Percentiles rank a stretch among this genome's conserved stretches.
phyloP scores from a whole-genome alignment of 176 grass and related monocot species.

The Zea mays region DNA sequence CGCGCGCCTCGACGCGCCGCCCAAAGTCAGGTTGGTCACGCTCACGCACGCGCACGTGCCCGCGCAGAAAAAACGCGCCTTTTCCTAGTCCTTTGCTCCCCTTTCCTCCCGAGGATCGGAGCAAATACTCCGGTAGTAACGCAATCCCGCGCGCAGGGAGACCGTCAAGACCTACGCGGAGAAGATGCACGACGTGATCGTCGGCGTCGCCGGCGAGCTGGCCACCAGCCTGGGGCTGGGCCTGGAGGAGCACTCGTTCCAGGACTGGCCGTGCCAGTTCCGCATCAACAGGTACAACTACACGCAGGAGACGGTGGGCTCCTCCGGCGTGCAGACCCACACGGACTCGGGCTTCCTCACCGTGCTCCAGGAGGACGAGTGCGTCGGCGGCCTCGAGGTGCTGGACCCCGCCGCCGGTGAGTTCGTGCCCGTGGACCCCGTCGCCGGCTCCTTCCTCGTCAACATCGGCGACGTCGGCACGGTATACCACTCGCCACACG shows the following conservation, averaged over 20 bases:
- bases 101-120: neutral
- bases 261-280: constrained; percentile 78
- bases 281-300: constrained; percentile 86
- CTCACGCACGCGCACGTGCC: no score
- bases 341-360: constrained; percentile 82
- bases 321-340: constrained; percentile 68
- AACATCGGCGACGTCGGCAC: constrained; percentile 79
- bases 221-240: constrained; percentile 58
- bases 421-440: constrained; percentile 49
- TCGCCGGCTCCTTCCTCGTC: constrained; percentile 61
- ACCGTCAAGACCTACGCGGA: constrained; percentile 52
- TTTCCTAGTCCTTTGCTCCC: neutral
- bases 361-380: constrained; percentile 80
- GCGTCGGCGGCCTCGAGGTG: constrained; percentile 77
- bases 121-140: neutral
- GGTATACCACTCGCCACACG: constrained; percentile 47
- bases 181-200: constrained; percentile 52
- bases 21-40: constrained; percentile 31
- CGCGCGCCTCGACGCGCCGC: constrained; percentile 55
- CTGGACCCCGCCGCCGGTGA: constrained; percentile 43
- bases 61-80: neutral
- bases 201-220: constrained; percentile 54
- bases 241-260: constrained; percentile 36
- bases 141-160: constrained; percentile 30
- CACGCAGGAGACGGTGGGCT: constrained; percentile 58